phyloP scores from a whole-genome alignment of 1,139 yeast species.

The Suhomyces wounanorum region DNA sequence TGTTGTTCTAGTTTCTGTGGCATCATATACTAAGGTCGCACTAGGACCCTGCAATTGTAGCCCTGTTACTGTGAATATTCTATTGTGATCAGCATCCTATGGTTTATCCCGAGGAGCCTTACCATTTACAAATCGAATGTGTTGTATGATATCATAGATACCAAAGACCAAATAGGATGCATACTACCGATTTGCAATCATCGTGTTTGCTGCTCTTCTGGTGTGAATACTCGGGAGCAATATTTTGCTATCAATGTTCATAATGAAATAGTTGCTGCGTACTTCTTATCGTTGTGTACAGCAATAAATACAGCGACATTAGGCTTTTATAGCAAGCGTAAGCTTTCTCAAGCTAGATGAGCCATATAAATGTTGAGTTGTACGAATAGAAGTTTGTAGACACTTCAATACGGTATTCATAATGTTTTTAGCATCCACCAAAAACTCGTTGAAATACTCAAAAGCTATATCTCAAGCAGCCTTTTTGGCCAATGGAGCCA shows the following conservation, averaged over 20 bases:
- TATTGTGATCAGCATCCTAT: too few species aligned
- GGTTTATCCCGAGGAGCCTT: too few species aligned
- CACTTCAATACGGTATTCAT: neutral
- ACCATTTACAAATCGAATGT: too few species aligned
- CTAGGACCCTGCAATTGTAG: too few species aligned
- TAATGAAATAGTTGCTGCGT: neutral
- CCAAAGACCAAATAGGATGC: too few species aligned
- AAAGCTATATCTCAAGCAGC: neutral
- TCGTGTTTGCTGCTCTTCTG: too few species aligned
- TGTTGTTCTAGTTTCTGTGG: too few species aligned
- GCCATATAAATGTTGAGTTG: neutral
- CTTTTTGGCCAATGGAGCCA: neutral
- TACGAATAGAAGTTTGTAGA: neutral
- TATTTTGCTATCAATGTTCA: neutral
- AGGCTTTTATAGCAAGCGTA: neutral
- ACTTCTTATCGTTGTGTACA: neutral
- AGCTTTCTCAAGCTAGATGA: neutral
- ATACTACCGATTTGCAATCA: too few species aligned
- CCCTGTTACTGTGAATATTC: too few species aligned
- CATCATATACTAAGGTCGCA: too few species aligned
- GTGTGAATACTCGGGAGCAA: too few species aligned
- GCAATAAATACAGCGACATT: neutral
- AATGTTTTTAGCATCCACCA: slow-evolving; percentile 1
- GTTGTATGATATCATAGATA: too few species aligned
- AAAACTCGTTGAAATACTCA: neutral